A percentile compares a stretch with the other conserved stretches of the same genome.
Conservation (phyloP, 192 early-diverging fungal species). For the Thamnidium elegans region DNA sequence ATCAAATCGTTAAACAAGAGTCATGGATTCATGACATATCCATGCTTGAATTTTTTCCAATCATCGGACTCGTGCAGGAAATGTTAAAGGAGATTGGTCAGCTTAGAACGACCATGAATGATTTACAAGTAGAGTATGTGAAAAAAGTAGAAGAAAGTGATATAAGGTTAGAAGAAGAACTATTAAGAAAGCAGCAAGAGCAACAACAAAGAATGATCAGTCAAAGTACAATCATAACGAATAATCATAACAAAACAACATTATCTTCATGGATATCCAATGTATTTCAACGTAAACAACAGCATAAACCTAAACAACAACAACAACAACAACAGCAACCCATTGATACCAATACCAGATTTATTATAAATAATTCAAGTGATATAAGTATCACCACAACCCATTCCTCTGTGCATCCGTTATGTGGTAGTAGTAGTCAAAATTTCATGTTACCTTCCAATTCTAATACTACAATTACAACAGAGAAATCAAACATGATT, state of each 20-base stretch:
- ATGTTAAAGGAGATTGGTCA: slow-evolving; percentile 52
- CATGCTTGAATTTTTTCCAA: slow-evolving; percentile 44
- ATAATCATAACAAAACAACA: not conserved
- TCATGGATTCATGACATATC: slow-evolving; percentile 2
- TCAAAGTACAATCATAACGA: not conserved
- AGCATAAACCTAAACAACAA: not conserved
- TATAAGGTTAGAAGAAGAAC: slow-evolving; percentile 5
- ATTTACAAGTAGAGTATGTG: slow-evolving; percentile 57
- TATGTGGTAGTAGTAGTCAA: too few species aligned
- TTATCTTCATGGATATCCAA: slow-evolving; percentile 10
- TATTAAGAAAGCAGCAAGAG: not conserved
- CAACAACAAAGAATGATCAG: not conserved
- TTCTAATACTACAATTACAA: not conserved
- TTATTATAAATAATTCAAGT: slow-evolving; percentile 8
- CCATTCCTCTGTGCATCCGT: slow-evolving; percentile 2
- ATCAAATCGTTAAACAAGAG: not conserved
- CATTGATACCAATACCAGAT: not conserved
- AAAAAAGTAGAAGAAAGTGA: slow-evolving; percentile 48
- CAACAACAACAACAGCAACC: not conserved
- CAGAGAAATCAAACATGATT: not conserved
- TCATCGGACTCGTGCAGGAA: slow-evolving; percentile 44
- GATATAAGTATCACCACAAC: not conserved
- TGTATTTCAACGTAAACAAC: slow-evolving; percentile 3
- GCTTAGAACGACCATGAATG: slow-evolving; percentile 53
- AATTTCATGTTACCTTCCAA: not conserved